Evolutionary conservation across 257 asterid genomes (phyloP), one percentile per base, ranked within the genome.

Genomic region (Nemophila menziesii): DNA sequence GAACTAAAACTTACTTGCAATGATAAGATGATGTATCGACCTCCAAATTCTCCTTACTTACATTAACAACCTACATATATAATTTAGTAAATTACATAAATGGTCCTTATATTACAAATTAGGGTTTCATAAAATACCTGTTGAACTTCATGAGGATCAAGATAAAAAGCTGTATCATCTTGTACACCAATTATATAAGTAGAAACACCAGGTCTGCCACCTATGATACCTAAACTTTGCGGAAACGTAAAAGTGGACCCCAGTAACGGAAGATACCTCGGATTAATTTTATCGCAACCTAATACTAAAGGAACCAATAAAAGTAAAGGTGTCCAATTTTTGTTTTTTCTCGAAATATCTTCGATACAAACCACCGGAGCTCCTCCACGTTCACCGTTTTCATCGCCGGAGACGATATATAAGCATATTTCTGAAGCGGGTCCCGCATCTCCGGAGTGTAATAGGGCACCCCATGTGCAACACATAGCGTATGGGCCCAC

Each of bases 371-470:
- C 79, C 39, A 73, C 87, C 9, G 99, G 99, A 27, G 99, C 99
- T 44, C 99, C 99, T 60, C 99, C 99, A 56, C 99, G 77, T 68
- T 85, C 96, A 37, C 96, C 99, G 65, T 90, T 85, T 62, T 78
- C 97, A 67, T 82, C 96, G 52, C 99, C 99, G 57, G 96, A 85
- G 51, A 90, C 99, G 54, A 90, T 92, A 57, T 72, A 85, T 43
- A 81, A 49, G 49, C 73, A 64, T 80, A 90, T 69, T 59, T 49
- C 39, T 2, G 68, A 67, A 45, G 75, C 68, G 44, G 67, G 43
- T 46, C 61, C 64, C 33, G 64, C 82, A 58, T 44, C 45, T 33
- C 44, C 63, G 20, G 41, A 56, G 22, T 79, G 76, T 49, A 68
- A 52, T 78, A 90, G 59, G 54, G 77, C 69, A 71, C 85, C 99